Evolutionary conservation across 768 basidiomycete species (phyloP).

Genomic region (Pleurotus salmoneostramineus): DNA sequence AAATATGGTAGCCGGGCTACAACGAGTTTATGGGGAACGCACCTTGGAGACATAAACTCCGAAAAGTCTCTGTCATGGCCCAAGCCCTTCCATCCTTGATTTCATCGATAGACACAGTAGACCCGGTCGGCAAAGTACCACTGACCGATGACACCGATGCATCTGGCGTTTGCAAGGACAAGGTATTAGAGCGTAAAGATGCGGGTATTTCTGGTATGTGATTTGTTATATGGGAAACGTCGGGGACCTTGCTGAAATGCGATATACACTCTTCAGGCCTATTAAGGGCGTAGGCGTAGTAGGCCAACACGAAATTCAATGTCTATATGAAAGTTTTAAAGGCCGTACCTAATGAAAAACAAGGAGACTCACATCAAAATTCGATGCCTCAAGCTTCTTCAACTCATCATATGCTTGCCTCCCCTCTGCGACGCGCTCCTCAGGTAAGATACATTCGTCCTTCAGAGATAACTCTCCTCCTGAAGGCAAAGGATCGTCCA

Average conservation of each 20-base stretch:
- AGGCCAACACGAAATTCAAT: constrained; percentile 65
- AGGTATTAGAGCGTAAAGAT: constrained; percentile 35
- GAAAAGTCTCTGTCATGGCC: constrained; percentile 68
- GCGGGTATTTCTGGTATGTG: constrained; percentile 43
- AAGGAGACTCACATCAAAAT: constrained; percentile 51
- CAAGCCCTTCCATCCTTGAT: constrained; percentile 69
- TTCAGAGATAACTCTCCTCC: constrained; percentile 36
- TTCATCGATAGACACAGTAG: constrained; percentile 41
- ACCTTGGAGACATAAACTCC: constrained; percentile 82
- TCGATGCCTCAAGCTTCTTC: constrained; percentile 43
- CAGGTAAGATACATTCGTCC: constrained; percentile 53
- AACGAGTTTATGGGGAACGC: constrained; percentile 11
- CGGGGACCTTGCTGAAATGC: constrained; percentile 51
- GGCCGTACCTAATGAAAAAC: constrained; percentile 4
- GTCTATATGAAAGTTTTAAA: constrained; percentile 39
- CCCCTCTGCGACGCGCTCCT: constrained; percentile 59
- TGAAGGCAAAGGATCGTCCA: constrained; percentile 36
- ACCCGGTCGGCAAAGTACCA: constrained; percentile 43
- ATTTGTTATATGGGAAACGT: constrained; percentile 48
- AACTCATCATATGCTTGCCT: constrained; percentile 49
- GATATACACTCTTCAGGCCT: constrained; percentile 59
- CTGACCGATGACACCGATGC: constrained; percentile 46
- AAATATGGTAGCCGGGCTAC: constrained; percentile 2
- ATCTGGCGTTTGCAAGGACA: constrained; percentile 28
- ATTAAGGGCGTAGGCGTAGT: constrained; percentile 77